Evolutionary conservation across 1,139 yeast genomes (phyloP).

Genomic region (Wickerhamiella infanticola): DNA sequence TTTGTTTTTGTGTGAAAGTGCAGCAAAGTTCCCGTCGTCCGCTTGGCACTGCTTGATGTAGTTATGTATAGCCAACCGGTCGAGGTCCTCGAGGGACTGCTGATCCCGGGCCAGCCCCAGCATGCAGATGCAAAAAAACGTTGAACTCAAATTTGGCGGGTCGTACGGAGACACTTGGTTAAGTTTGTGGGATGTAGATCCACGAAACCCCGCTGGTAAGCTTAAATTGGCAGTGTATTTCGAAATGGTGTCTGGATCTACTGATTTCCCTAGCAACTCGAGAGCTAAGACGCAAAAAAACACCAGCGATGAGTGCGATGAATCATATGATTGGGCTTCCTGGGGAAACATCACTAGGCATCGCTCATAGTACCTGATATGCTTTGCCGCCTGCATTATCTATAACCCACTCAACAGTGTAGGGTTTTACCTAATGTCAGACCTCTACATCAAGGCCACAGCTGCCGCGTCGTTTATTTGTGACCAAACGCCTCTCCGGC

Average conservation of each 20-base stretch:
- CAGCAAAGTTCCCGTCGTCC: constrained; percentile 18
- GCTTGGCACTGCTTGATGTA: constrained; percentile 23
- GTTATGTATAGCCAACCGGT: not conserved
- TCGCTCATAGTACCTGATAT: constrained; percentile 21
- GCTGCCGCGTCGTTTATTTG: constrained; percentile 1
- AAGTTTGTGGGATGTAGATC: constrained; percentile 33
- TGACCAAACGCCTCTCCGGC: not conserved
- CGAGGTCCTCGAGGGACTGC: constrained; percentile 5
- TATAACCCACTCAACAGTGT: constrained; percentile 1
- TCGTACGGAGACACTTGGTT: constrained; percentile 28
- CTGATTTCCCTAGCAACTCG: constrained; percentile 29
- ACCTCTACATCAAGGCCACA: not conserved
- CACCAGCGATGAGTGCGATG: constrained; percentile 47
- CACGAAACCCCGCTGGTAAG: constrained; percentile 37
- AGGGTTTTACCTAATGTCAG: not conserved
- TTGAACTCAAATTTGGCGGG: constrained; percentile 50
- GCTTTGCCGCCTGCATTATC: constrained; percentile 6
- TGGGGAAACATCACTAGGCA: constrained; percentile 24
- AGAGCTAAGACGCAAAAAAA: constrained; percentile 57
- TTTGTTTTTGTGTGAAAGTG: constrained; percentile 21
- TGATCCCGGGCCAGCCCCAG: constrained; percentile 4
- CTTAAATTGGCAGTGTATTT: constrained; percentile 32
- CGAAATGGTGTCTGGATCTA: constrained; percentile 22
- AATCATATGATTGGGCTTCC: constrained; percentile 30
- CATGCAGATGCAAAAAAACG: constrained; percentile 32